Evolutionary conservation across 495 filamentous ascomycete genomes (phyloP).

Genomic region (Tuber aestivum): DNA sequence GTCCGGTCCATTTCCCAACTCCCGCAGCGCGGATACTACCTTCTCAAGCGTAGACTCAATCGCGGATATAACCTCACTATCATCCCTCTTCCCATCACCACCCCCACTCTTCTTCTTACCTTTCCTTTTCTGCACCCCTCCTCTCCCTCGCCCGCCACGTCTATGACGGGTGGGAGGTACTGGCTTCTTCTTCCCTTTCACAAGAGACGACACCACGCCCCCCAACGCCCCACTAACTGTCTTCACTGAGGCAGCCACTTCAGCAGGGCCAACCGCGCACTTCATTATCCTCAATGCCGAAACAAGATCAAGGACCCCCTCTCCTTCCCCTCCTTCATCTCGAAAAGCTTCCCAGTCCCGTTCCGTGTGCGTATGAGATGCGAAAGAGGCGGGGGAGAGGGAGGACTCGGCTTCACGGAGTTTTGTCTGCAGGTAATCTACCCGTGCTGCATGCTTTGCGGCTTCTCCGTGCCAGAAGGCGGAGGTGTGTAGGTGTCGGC

Average conservation of each 20-base stretch:
- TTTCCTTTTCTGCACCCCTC: neutral
- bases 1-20: neutral
- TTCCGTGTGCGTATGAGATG: neutral
- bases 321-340: neutral
- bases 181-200: neutral
- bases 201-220: neutral
- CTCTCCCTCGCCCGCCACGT: neutral
- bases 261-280: neutral
- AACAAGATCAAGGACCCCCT: neutral
- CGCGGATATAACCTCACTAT: neutral
- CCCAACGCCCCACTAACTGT: neutral
- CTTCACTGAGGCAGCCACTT: neutral
- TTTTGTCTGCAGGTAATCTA: conserved; percentile 25
- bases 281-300: neutral
- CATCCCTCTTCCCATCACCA: neutral
- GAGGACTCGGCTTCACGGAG: conserved; percentile 12
- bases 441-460: conserved; percentile 18
- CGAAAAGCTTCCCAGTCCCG: neutral
- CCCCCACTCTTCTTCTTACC: neutral
- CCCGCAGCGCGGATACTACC: conserved; percentile 12
- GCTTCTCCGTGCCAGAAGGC: conserved; percentile 29
- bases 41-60: conserved; percentile 5
- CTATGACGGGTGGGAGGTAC: neutral
- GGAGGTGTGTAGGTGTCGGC: conserved; percentile 25
- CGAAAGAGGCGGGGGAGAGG: neutral